Base-by-base conservation (phyloP, 139 green algal genomes). In the Coccomyxa sp. region DNA sequence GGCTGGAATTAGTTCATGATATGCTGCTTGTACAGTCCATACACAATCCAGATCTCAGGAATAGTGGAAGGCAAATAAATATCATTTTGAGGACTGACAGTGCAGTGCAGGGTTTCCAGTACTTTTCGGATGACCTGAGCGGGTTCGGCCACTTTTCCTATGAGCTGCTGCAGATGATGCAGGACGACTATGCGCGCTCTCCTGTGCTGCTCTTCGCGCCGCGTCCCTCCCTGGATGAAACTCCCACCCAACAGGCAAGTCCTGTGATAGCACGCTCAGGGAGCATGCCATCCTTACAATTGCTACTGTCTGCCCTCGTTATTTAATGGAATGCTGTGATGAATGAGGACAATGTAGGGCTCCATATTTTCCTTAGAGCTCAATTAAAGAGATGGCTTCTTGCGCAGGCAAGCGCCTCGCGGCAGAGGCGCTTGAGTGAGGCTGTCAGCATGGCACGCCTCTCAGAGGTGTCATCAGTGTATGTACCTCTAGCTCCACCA, bases 111-210 rank as follows among this genome's bases (percentile, higher is more conserved):
- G 92, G 91, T 13, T 88, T 95, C 66, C 91, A 95, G 84, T 83
- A 87, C n/a, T 66, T 93, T 15, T 81, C 78, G 17, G 92, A 95
- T 38, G 91, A 95, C 85, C n/a, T 88, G 60, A 86, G 67, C 0
- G 88, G 87, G 7, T 95, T 88, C 76, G 92, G 92, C 18, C 60
- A 79, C 30, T 58, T 93, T 14, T 67, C 82, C 0, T 57, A 63
- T 0, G 58, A 87, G 0, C 67, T 89, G 32, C 75, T 95, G 79
- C 58, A 85, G 82, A 84, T 90, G 63, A 45, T 92, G 32, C 66
- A 78, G 16, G 85, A 93, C 31, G 90, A 93, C 28, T 93, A 92
- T 17, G 30, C 71, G 45, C 67, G 57, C 58, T 27, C 51, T 13
- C 86, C 85, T 25, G 58, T 89, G 76, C n/a, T 92, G 74, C 81